phyloP scores from a whole-genome alignment of 2,329 filamentous ascomycete species.

The Cladosporium phlei region DNA sequence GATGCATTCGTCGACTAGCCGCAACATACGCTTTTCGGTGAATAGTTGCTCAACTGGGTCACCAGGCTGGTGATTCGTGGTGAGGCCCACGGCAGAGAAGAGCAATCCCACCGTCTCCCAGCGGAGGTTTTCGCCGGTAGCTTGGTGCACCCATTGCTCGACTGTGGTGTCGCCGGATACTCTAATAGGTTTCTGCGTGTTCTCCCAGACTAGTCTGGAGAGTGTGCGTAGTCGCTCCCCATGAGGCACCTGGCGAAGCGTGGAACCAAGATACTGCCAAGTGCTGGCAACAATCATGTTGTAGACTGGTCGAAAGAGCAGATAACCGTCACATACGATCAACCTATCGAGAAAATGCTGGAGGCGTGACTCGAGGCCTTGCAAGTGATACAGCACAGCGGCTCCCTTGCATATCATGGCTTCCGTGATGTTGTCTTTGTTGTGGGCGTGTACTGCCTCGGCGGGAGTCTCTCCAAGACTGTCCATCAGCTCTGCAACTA shows the following conservation, averaged over 20 bases:
- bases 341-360: not conserved
- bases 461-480: slow-evolving; percentile 17
- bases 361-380: not conserved
- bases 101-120: slow-evolving; percentile 43
- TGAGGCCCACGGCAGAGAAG: slow-evolving; percentile 34
- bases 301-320: not conserved
- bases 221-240: not conserved
- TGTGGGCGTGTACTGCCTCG: not conserved
- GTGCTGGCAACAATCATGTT: not conserved
- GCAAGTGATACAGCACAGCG: not conserved
- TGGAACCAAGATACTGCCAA: not conserved
- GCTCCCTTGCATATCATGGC: not conserved
- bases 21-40: slow-evolving; percentile 42
- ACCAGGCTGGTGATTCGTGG: slow-evolving; percentile 39
- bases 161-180: slow-evolving; percentile 35
- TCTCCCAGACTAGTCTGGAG: slow-evolving; percentile 34
- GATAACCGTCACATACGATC: not conserved
- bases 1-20: slow-evolving; percentile 29
- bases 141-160: slow-evolving; percentile 15
- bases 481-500: slow-evolving; percentile 21
- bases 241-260: not conserved
- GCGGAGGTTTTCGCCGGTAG: slow-evolving; percentile 36
- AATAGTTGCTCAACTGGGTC: slow-evolving; percentile 44
- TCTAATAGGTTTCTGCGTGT: slow-evolving; percentile 37
- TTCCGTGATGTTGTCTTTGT: not conserved